These are phyloP conservation scores for Croton laevigatus DNA, from an alignment of 441 rosid species.

Conservation along the genomic window DNA sequence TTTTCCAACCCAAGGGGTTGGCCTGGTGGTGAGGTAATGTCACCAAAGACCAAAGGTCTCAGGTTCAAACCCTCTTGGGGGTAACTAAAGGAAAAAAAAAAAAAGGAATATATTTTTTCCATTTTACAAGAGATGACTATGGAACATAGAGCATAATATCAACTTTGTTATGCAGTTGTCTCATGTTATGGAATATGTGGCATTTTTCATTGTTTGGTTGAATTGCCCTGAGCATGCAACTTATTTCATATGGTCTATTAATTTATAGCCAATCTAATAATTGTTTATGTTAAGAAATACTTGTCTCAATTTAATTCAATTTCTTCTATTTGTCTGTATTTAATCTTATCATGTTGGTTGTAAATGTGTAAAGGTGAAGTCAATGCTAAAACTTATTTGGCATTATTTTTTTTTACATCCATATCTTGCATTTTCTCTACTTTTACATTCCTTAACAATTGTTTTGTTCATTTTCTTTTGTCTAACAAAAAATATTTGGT, in stretches of 20 bases:
- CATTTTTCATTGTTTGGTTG: no score
- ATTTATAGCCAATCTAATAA: neutral
- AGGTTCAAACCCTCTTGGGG: no score
- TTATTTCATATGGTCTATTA: neutral
- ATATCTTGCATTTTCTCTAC: neutral
- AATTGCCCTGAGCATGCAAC: no score
- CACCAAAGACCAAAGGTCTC: no score
- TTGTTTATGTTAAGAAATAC: neutral
- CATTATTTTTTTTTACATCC: neutral
- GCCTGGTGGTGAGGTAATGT: no score
- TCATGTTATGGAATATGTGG: no score
- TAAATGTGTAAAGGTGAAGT: neutral
- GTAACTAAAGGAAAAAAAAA: no score
- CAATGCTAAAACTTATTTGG: neutral
- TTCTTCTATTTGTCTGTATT: neutral
- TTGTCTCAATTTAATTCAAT: neutral
- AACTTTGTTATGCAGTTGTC: neutral
- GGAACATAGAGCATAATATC: conserved; percentile 2
- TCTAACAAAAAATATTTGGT: conserved; percentile 20
- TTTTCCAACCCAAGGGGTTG: no score
- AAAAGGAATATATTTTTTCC: neutral
- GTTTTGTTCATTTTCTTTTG: conserved; percentile 6
- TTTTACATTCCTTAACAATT: neutral
- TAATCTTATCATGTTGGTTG: neutral
- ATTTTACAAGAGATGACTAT: neutral